Evolutionary conservation across 345 rosid genomes (phyloP), one percentile per base, ranked within the genome.

Genomic region (Euphorbia tirucalli): DNA sequence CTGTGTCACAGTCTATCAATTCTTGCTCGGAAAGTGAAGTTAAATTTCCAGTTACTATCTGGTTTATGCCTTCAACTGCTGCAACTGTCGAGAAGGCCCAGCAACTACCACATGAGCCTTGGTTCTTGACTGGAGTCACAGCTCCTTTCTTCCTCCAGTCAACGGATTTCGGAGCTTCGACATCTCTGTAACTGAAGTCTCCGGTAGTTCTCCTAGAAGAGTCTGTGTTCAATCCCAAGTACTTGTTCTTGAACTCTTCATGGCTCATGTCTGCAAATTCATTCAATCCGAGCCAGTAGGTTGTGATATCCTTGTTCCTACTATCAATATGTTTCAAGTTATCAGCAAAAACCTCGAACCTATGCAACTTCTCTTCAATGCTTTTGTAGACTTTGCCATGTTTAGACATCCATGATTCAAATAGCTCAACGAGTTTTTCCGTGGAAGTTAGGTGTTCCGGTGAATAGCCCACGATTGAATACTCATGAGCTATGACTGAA

Each of bases 131-230:
- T 1, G 85, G 69, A 48, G 93, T 77, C 18, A 90, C 92, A 13
- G 90, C 95, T 3, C 96, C 92, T 75, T 88, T 84, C 74, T 79
- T 82, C 68, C 98, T 90, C 98, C 98, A 93, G 62, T 90, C 98
- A 7, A 90, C 82, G 0, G 93, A 81, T 76, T 83, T 77, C 28
- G 93, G 97, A 75, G 86, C 82, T 57, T 62, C 73, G 4, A 82
- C 83, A 73, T 59, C 81, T 74, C 70, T 70, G 27, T 83, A 84
- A 56, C 69, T 71, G 30, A 81, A 84, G 44, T 83, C 85, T 13
- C 35, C 77, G 24, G 72, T 72, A 55, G 67, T 77, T 21, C 77
- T 73, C 22, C 46, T 69, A 19, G 77, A 61, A 24, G 61, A 61
- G 2, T 80, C 79, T 10, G 79, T 65, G 22, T 64, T 82, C 66